These are phyloP conservation scores for Strobilomyces confusus DNA, from an alignment of 768 basidiomycete genomes.

Conservation along the genomic window DNA sequence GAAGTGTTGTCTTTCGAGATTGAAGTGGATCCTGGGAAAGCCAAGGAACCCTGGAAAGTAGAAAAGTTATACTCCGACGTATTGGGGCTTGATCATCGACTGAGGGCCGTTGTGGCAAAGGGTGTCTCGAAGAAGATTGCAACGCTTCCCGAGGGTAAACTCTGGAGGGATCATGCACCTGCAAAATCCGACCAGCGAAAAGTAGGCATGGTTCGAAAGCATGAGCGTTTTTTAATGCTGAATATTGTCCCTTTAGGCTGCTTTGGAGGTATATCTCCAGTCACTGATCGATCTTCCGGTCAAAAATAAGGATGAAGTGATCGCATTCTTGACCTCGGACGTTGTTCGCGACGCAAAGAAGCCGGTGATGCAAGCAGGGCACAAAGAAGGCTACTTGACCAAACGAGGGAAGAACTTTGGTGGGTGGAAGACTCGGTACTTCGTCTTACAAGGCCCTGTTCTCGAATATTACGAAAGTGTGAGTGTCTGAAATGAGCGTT, in stretches of 20 bases:
- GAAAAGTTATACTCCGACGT: conserved; percentile 96
- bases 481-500: conserved; percentile 35
- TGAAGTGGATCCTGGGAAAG: conserved; percentile 62
- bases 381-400: conserved; percentile 94
- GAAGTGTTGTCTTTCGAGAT: conserved; percentile 91
- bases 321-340: conserved; percentile 90
- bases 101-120: conserved; percentile 56
- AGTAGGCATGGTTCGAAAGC: conserved; percentile 40
- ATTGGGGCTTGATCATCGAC: conserved; percentile 75
- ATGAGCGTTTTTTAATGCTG: not conserved
- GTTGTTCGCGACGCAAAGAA: conserved; percentile 72
- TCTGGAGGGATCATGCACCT: conserved; percentile 97
- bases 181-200: conserved; percentile 96
- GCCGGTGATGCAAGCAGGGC: conserved; percentile 73
- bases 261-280: conserved; percentile 84
- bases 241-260: conserved; percentile 40
- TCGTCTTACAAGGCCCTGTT: conserved; percentile 85
- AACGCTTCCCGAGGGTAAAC: conserved; percentile 81
- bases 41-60: conserved; percentile 74
- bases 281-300: conserved; percentile 76
- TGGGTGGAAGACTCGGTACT: conserved; percentile 95
- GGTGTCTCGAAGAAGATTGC: conserved; percentile 75
- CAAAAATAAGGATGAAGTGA: conserved; percentile 85
- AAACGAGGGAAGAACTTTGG: conserved; percentile 98
- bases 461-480: conserved; percentile 96